These are phyloP conservation scores for Zymoseptoria pseudotritici DNA, from an alignment of 2,329 filamentous ascomycete species.

Conservation along the genomic window DNA sequence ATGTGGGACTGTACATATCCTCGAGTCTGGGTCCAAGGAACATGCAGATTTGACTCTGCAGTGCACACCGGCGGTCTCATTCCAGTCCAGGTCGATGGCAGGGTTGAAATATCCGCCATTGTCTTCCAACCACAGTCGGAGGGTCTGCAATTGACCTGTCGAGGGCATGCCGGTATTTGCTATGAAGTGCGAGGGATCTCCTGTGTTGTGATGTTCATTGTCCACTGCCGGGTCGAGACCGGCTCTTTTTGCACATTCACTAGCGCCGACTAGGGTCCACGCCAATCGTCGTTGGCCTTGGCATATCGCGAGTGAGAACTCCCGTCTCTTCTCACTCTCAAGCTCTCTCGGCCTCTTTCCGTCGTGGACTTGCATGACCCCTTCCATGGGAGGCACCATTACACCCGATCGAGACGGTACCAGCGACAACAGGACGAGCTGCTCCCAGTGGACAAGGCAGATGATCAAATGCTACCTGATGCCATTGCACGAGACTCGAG, in stretches of 20 bases:
- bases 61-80: slow-evolving; percentile 23
- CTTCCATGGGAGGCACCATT: too few relatives aligned
- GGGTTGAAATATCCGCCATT: slow-evolving; percentile 27
- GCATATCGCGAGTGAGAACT: too few relatives aligned
- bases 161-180: slow-evolving; percentile 3
- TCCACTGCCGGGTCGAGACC: background rate
- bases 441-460: too few relatives aligned
- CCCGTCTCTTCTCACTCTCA: too few relatives aligned
- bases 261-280: background rate
- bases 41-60: slow-evolving; percentile 13
- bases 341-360: too few relatives aligned
- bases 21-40: slow-evolving; percentile 14
- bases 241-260: background rate
- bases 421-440: too few relatives aligned
- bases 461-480: too few relatives aligned
- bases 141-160: slow-evolving; percentile 8
- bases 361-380: too few relatives aligned
- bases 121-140: slow-evolving; percentile 26
- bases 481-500: too few relatives aligned
- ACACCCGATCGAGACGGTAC: too few relatives aligned
- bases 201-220: background rate
- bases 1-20: slow-evolving; percentile 26
- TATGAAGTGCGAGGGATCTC: background rate
- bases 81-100: slow-evolving; percentile 18
- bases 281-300: too few relatives aligned